Base-by-base conservation (phyloP, 169 alveolate species). In the Babesia bigemina region DNA sequence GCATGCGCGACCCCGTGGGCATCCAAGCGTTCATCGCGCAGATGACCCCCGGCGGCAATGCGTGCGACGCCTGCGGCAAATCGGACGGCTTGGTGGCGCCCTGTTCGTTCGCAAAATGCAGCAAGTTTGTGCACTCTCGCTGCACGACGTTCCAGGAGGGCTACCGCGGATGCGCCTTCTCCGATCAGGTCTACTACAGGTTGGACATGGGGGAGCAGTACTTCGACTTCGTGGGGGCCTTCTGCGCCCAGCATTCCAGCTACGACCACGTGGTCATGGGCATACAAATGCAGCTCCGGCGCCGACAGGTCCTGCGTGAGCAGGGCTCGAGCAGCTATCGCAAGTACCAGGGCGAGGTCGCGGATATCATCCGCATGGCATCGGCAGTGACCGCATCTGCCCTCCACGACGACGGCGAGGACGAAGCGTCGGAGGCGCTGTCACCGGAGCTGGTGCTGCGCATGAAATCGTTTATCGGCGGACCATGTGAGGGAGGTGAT, bases 201-300 rank as follows among this genome's bases (percentile, higher is more conserved):
- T 19, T 19, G 22, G 67, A 53, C 17, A 63, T 24, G 45, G 55
- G 86, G 39, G 42, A 28, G 39, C 70, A 77, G 71, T 77, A 63
- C 61, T 49, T 39, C 53, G 45, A 28, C n/a, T 81, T 81, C 57
- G 4, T 39, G 12, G 88, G 84, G 16, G 36, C 63, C 22, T 81
- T 81, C 39, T 81, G 88, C 53, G 26, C 3, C 0, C 71, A 72
- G 28, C 88, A 81, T 48, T 22, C 75, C 24, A 63, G 22, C 14
- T 19, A 24, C 22, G 69, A 69, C 28, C 45, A 28, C 29, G 65
- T 78, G 17, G 36, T 28, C 42, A 0, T 26, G 21, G 63, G 65
- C 17, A 36, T 78, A 7, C 57, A 69, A 19, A 69, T 63, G 70
- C 39, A 63, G 12, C 49, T 65, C n/a, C 47, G 66, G 16, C 12